A percentile compares a stretch with the other conserved stretches of the same genome.
Conservation (phyloP, 139 green algal genomes). For the Chlorella sp. region DNA sequence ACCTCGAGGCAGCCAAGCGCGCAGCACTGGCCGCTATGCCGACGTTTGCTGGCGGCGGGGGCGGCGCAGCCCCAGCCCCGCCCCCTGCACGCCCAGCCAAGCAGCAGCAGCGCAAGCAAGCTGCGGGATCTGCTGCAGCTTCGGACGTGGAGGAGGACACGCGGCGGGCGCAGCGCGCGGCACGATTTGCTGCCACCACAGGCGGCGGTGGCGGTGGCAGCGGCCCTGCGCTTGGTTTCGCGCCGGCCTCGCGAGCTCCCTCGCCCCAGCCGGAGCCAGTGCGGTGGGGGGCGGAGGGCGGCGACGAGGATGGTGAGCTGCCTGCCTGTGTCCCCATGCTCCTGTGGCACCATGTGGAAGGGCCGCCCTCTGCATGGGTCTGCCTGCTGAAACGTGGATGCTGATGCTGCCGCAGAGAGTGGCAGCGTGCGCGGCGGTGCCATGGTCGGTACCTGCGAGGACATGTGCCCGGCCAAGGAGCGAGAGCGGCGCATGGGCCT, state of each 20-base stretch:
- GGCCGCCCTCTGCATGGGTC: too few relatives aligned
- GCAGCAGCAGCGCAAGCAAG: not conserved
- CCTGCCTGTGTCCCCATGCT: too few relatives aligned
- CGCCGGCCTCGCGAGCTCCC: not conserved
- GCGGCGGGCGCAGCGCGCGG: conserved; percentile 16
- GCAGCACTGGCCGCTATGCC: conserved; percentile 40
- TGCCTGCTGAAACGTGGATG: not conserved
- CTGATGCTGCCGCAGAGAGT: not conserved
- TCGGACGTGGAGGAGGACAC: conserved; percentile 17
- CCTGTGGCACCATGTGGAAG: too few relatives aligned
- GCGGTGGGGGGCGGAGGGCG: not conserved
- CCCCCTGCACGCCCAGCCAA: not conserved
- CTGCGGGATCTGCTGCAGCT: not conserved
- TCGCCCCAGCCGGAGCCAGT: too few relatives aligned
- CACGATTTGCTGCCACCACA: conserved; percentile 15
- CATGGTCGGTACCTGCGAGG: conserved; percentile 60
- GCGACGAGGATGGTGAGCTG: not conserved
- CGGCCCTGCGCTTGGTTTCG: not conserved
- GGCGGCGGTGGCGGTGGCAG: not conserved
- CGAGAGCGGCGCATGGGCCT: conserved; percentile 46
- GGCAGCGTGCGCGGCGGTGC: conserved; percentile 3
- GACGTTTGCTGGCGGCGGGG: conserved; percentile 25
- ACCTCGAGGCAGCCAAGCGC: conserved; percentile 31
- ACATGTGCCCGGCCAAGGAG: conserved; percentile 75
- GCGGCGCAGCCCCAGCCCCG: not conserved